Base-by-base conservation (phyloP, 192 early-diverging fungal species). In the Umbelopsis isabellina region DNA sequence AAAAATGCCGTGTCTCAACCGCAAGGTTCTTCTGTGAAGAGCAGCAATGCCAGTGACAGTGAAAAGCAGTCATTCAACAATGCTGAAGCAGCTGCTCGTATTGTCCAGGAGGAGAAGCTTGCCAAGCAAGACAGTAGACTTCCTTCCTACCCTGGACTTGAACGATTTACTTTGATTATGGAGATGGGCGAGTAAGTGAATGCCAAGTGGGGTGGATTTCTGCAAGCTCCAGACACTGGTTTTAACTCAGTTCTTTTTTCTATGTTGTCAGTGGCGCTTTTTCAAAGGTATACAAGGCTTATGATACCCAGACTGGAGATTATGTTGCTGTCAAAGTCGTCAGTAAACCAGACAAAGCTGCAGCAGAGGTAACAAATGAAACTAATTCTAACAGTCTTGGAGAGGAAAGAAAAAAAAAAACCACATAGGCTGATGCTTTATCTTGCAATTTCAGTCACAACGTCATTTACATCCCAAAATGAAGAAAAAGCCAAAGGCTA, bases 241-340 rank as follows among this genome's bases (percentile, higher is more conserved):
- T 30, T 12, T 7, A 50, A 68, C 41, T 70, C 9, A 55, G 21
- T 50, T 50, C 11, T 58, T 50, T 52, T 67, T 66, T 70, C 35
- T 68, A 52, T 58, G 65, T 49, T 53, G 48, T 50, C 85, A 93
- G 91, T 75, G 93, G 94, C 41, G 94, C 94, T 18, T 95, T 95
- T 80, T 91, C 89, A 65, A 91, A 88, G 71, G 94, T 95, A 13
- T 94, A 91, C 82, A 86, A 88, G 69, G 94, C 92, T 11, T 66
- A 80, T 35, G 89, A 91, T 64, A 86, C 75, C n/a, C 73, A 78
- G 68, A 85, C 85, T 12, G 81, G 90, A 33, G 71, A 88, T 48
- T 75, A 90, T 52, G 94, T 96, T 35, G 94, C 93, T 13, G 86
- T 96, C 76, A 96, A 96, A 82, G 86, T 92, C 11, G 93, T 92